Base-by-base conservation (phyloP, 202 grass and related monocot genomes). In the Eragrostis tef region DNA sequence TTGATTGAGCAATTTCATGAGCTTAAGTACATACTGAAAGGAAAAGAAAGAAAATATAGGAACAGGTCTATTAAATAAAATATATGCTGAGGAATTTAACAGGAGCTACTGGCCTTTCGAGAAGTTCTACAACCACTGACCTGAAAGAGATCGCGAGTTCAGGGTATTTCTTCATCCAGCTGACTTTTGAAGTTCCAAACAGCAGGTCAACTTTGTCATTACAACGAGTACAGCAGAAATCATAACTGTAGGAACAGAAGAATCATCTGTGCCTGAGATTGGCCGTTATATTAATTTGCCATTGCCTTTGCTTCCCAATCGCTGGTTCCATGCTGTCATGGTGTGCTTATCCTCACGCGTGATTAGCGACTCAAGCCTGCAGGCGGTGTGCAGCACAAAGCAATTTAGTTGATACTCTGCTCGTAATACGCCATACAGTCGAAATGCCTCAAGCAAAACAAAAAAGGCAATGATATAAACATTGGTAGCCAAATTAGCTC, bases 11-110 rank as follows among this genome's bases (percentile, higher is more conserved):
- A 27, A 51, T 22, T 83, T 51, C 20, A 51, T 68, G 17, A 79
- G 58, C 57, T 83, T 67, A 12, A 53, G 9, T 63, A 65, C 7
- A 49, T 14, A 48, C 54, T 50, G 66, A 67, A 75, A 3, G 6
- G 13, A 31, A 44, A 77, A 13, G 17, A 59, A 86, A 59, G 5
- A 60, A 69, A 15, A 68, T 20, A 78, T 20, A 84, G 41, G 43
- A 26, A 15, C 64, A 25, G 58, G 12, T 26, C 13, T 58, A 61
- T 50, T 11, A 34, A 59, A 62, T 34, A 49, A 49, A 69, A 68
- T 15, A 31, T 74, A 74, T 42, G 61, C 16, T 11, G 14, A 80
- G 27, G 14, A 26, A 66, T n/a, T 58, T 41, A 31, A 19, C 66
- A 26, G 39, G 7, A 79, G 46, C 50, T 80, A 50, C 14, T 52